Conservation (phyloP, 176 grass and related monocot species). For the Musa itinerans region DNA sequence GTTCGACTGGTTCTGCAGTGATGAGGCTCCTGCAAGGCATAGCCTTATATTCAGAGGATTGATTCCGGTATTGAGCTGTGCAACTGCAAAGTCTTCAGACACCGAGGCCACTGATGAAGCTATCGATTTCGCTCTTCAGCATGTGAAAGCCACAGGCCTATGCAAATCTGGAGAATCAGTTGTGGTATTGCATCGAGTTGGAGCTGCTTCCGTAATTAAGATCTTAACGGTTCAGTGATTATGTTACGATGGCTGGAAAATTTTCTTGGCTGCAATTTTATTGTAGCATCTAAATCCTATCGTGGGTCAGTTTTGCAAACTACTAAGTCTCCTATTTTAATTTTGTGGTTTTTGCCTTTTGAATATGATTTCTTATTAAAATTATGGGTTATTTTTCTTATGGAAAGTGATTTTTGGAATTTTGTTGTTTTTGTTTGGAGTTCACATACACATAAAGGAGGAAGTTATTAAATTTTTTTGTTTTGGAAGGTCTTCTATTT, state of each 20-base stretch:
- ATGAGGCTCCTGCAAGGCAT: slow-evolving; percentile 16
- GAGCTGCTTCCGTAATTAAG: slow-evolving; percentile 7
- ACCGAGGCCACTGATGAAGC: slow-evolving; percentile 19
- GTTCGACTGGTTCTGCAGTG: slow-evolving; percentile 17
- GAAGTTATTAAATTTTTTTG: too few species aligned
- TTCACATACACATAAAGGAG: too few species aligned
- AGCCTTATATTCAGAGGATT: slow-evolving; percentile 17
- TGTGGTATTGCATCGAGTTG: slow-evolving; percentile 7
- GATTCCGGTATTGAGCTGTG: slow-evolving; percentile 9
- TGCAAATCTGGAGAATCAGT: slow-evolving; percentile 17
- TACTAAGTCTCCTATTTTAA: too few species aligned
- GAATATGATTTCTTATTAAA: too few species aligned
- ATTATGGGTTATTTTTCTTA: too few species aligned
- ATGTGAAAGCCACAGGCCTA: slow-evolving; percentile 12
- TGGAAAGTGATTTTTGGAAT: too few species aligned
- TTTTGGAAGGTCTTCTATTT: too few species aligned
- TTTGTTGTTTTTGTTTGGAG: too few species aligned
- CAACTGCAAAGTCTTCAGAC: slow-evolving; percentile 11
- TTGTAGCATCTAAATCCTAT: too few species aligned
- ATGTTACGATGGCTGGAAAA: neutral
- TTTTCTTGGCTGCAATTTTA: slow-evolving; percentile 2
- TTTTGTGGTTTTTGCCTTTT: too few species aligned
- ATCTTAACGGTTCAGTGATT: neutral
- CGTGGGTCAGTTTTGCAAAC: too few species aligned
- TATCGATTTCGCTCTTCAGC: slow-evolving; percentile 4